phyloP scores from a whole-genome alignment of 2,329 filamentous ascomycete genomes.

The Verticillium klebahnii region DNA sequence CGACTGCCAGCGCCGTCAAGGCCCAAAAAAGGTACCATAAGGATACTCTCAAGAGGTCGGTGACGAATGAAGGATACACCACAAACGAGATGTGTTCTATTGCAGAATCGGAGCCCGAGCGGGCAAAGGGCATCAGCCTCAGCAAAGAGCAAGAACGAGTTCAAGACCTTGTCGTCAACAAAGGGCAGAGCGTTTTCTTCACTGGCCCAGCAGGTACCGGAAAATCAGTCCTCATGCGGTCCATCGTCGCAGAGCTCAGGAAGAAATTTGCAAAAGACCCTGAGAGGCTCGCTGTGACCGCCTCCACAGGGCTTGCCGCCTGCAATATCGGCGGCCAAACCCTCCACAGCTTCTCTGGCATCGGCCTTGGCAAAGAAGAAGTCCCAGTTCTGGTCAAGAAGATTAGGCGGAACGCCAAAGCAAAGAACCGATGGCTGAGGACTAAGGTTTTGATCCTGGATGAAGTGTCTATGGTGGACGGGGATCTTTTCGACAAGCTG shows the following conservation, averaged over 20 bases:
- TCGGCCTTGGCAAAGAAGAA: conserved; percentile 89
- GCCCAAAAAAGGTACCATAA: conserved; percentile 72
- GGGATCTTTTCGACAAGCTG: conserved; percentile 93
- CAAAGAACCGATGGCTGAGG: conserved; percentile 80
- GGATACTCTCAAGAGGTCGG: conserved; percentile 34
- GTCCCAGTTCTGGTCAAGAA: conserved; percentile 80
- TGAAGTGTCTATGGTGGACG: conserved; percentile 98
- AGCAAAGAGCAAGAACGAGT: conserved; percentile 86
- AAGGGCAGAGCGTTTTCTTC: conserved; percentile 90
- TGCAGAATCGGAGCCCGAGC: conserved; percentile 26
- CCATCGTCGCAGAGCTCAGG: conserved; percentile 79
- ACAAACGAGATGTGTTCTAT: conserved; percentile 44
- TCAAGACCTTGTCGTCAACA: conserved; percentile 73
- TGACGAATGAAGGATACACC: conserved; percentile 13
- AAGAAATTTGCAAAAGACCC: conserved; percentile 72
- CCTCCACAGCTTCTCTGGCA: conserved; percentile 91
- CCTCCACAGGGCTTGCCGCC: conserved; percentile 90
- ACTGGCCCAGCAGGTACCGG: conserved; percentile 95
- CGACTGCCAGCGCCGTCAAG: conserved; percentile 68
- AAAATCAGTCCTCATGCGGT: conserved; percentile 91
- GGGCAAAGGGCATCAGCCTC: conserved; percentile 59
- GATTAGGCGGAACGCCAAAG: conserved; percentile 82
- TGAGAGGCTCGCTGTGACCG: conserved; percentile 86
- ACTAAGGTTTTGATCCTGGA: conserved; percentile 88
- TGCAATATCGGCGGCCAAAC: conserved; percentile 97